A percentile compares a stretch with the other conserved stretches of the same genome.
Evolutionary conservation across 2,329 filamentous ascomycete genomes (phyloP).

Genomic region (Cladosporium phlei): DNA sequence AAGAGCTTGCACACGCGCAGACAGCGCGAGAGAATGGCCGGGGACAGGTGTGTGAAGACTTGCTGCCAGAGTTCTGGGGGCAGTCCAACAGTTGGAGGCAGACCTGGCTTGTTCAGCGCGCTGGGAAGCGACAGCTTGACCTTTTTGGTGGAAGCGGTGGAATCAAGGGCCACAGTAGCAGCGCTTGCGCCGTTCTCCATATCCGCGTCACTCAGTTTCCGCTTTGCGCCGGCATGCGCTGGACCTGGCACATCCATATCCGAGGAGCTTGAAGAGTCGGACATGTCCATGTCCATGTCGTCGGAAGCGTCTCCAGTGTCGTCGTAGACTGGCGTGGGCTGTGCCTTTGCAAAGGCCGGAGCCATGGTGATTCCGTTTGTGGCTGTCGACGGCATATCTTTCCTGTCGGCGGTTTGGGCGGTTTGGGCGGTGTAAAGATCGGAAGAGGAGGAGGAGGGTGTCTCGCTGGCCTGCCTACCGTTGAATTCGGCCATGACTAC

Average conservation of each 20-base stretch:
- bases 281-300: conserved; percentile 30
- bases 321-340: neutral
- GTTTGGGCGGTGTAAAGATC: conserved; percentile 15
- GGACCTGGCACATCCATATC: conserved; percentile 14
- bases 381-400: neutral
- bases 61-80: conserved; percentile 31
- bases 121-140: conserved; percentile 16
- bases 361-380: neutral
- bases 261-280: conserved; percentile 21
- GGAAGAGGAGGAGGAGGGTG: conserved; percentile 16
- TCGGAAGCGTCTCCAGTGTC: conserved; percentile 21
- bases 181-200: conserved; percentile 12
- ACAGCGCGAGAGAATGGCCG: conserved; percentile 30
- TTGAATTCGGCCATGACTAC: conserved; percentile 7
- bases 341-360: neutral
- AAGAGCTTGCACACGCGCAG: conserved; percentile 29
- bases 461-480: conserved; percentile 16
- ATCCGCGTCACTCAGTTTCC: conserved; percentile 24
- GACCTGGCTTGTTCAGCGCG: no score
- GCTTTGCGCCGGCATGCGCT: conserved; percentile 25
- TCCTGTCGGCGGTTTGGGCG: neutral
- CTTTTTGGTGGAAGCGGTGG: conserved; percentile 21
- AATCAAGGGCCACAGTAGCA: no score
- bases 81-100: neutral
- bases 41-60: conserved; percentile 29